Evolutionary conservation across 1,139 yeast genomes (phyloP), one percentile per base, ranked within the genome.

Genomic region (Lodderomyces pseudojiufengensis): DNA sequence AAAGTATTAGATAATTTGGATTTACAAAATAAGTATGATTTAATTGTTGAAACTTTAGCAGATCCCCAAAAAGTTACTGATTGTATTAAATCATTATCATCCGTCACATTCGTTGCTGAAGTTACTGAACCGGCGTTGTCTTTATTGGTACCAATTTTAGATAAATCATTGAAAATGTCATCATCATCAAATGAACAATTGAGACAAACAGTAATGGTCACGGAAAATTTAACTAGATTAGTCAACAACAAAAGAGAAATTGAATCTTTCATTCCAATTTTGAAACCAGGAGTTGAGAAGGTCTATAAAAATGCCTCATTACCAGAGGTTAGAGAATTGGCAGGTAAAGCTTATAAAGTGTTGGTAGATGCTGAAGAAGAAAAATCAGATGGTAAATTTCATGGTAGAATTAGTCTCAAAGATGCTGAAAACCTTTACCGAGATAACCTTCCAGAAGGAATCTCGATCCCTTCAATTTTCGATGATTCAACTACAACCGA

Each of bases 71-170:
- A 84, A 56, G 95, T 90, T 35, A 84, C 96, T 40, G 84, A 80
- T 42, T 88, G 96, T 62, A 86, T 92, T 61, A 86, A 84, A 62
- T 79, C 90, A 35, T 74, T 92, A 45, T 84, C 96, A 2, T 85
- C 95, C 32, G 97, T 92, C 37, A 92, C 98, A 0, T 92, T 92
- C 60, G 98, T 92, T 35, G 96, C 98, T 33, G 98, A 92, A 67
- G 98, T 92, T 44, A 92, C 97, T 12, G 97, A 90, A 64, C 95
- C 97, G 7, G 94, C 95, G 6, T 72, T 92, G 48, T 78, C 97
- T 4, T 67, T 92, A 41, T 73, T 92, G 50, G 97, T 87, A 28
- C 98, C 98, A 35, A 90, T 90, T 49, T 75, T 92, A 54, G 92
- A 82, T 59, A 86, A 92, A 59, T 92, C 97, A 2, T 73, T 92